phyloP scores from a whole-genome alignment of 2,329 filamentous ascomycete species.

The Cladosporium sp. region DNA sequence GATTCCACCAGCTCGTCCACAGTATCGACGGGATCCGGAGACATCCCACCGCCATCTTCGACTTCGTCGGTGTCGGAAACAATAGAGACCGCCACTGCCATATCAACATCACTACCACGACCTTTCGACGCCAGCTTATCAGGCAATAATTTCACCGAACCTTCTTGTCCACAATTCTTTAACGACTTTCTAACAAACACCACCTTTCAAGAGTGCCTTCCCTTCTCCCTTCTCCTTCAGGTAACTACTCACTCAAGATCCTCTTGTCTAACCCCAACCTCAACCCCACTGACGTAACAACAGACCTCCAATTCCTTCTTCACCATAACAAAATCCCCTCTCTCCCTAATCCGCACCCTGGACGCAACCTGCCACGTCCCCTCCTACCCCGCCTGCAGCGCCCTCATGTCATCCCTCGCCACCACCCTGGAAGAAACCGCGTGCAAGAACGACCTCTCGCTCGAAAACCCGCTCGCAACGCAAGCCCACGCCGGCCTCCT shows the following conservation, averaged over 20 bases:
- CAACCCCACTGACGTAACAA: neutral
- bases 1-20: constrained; percentile 15
- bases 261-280: neutral
- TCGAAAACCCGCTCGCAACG: constrained; percentile 62
- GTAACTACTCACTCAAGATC: constrained; percentile 41
- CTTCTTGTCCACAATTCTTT: constrained; percentile 62
- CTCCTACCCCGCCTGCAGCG: constrained; percentile 53
- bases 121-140: constrained; percentile 42
- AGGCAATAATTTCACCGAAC: constrained; percentile 47
- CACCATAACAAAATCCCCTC: constrained; percentile 43
- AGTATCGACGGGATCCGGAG: constrained; percentile 12
- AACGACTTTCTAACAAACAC: constrained; percentile 57
- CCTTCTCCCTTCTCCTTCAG: constrained; percentile 76
- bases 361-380: constrained; percentile 71
- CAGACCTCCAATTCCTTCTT: constrained; percentile 84
- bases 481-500: constrained; percentile 70
- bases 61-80: constrained; percentile 14
- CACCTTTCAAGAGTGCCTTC: constrained; percentile 68
- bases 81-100: constrained; percentile 18
- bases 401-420: constrained; percentile 60
- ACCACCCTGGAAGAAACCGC: constrained; percentile 52
- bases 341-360: constrained; percentile 2
- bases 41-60: constrained; percentile 12
- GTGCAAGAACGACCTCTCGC: constrained; percentile 52
- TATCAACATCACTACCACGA: constrained; percentile 28